Percentiles rank a stretch among this genome's conserved stretches.
These are phyloP conservation scores for Vaccinium vitisidaea DNA, from an alignment of 148 eudicot genomes.

Conservation along the genomic window DNA sequence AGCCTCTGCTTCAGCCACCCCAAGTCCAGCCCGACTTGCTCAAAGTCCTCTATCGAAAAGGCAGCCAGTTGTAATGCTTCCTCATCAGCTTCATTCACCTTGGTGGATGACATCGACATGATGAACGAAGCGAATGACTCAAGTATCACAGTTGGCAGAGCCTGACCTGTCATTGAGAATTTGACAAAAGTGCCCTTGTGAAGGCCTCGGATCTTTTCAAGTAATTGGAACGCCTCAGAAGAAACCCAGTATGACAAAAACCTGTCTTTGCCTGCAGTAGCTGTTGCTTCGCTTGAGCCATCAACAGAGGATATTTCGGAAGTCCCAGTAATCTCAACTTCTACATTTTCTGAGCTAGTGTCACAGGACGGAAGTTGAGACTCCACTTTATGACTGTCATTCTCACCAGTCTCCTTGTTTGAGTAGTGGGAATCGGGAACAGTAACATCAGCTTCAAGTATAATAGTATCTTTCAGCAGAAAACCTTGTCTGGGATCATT, in stretches of 20 bases:
- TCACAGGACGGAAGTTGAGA: background rate
- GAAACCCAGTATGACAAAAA: conserved; percentile 12
- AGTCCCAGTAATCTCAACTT: background rate
- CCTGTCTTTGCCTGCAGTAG: background rate
- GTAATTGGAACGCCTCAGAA: background rate
- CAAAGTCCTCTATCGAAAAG: conserved; percentile 5
- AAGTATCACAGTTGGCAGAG: background rate
- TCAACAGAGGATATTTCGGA: background rate
- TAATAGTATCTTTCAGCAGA: conserved; percentile 66
- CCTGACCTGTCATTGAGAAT: conserved; percentile 5
- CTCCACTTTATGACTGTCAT: background rate
- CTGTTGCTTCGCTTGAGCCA: background rate
- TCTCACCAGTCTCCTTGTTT: conserved; percentile 65
- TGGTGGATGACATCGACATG: background rate
- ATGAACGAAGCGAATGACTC: background rate
- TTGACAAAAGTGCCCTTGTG: background rate
- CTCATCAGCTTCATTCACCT: background rate
- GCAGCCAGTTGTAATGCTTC: background rate
- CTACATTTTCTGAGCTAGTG: background rate
- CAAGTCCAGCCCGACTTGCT: background rate
- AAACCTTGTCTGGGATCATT: conserved; percentile 79
- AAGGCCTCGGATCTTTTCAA: background rate
- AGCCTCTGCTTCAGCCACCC: conserved; percentile 12
- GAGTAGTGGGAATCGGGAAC: conserved; percentile 81
- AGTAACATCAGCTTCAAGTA: conserved; percentile 90